Evolutionary conservation across 1,284 basidiomycete species (phyloP), one percentile per base, ranked within the genome.

Genomic region (Somion occarium): DNA sequence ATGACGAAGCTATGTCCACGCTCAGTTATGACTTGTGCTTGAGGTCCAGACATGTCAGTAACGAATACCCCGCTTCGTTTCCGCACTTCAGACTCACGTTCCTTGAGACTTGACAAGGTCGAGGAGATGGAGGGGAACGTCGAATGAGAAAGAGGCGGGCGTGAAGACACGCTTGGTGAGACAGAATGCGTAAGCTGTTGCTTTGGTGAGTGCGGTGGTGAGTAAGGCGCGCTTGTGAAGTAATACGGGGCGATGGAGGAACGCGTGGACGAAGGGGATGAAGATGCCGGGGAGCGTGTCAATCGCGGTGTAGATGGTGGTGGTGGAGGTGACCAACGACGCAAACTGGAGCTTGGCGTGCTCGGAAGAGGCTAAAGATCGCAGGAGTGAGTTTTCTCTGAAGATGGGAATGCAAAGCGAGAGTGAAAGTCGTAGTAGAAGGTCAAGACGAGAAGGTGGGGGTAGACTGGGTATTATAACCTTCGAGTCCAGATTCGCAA

Each of bases 81-180:
- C 46, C 60, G 63, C 0, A 45, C 42, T 5, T 62, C 61, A 1
- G 56, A 57, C 9, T 63, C 58, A 18, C 63, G 61, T 34, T 64
- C 64, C 25, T 61, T 63, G 12, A 67, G 58, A 30, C 61, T 53
- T 5, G 62, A 64, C 22, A 67, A 60, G 2, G 65, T 65, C 2
- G 65, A 67, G 9, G 64, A 63, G 44, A 67, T 65, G 3, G 65
- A 67, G 1, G 65, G 65, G 46, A 60, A 65, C 1, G 64, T 60
- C 39, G 60, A 58, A 48, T 67, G 65, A 1, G 62, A 48, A 41
- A 44, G 26, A 23, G 27, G 18, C 15, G 55, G 41, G 9, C 58
- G 41, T 4, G 56, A 45, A 13, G 53, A 44, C 30, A 52, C 19
- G 24, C 41, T 50, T 20, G 53, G 27, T 38, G 53, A 49, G 20